phyloP scores from a whole-genome alignment of 1,284 basidiomycete genomes.

The Pyrrhoderma noxium region DNA sequence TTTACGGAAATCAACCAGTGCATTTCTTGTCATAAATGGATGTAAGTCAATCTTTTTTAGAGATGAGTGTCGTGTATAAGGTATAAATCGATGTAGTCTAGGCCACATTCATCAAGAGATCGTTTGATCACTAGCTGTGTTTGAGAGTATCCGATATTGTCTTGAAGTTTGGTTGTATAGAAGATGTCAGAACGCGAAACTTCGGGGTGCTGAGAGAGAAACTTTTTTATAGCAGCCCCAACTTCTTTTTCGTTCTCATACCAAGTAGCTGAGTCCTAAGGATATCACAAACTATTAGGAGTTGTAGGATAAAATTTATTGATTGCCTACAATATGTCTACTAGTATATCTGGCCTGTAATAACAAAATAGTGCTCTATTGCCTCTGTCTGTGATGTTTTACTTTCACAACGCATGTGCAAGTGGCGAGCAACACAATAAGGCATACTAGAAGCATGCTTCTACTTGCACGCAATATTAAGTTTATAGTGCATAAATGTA shows the following conservation, averaged over 20 bases:
- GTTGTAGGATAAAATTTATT: no score
- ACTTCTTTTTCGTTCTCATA: constrained; percentile 64
- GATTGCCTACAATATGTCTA: no score
- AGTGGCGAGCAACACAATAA: no score
- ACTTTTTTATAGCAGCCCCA: constrained; percentile 54
- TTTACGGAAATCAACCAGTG: constrained; percentile 43
- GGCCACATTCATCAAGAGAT: constrained; percentile 46
- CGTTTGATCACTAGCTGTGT: constrained; percentile 44
- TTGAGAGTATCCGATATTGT: constrained; percentile 46
- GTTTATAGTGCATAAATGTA: no score
- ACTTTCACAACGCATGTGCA: no score
- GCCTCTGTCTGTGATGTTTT: no score
- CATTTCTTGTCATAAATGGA: constrained; percentile 46
- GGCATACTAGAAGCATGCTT: no score
- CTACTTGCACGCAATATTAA: no score
- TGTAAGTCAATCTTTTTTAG: constrained; percentile 42
- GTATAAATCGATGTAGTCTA: constrained; percentile 48
- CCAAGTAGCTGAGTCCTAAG: constrained; percentile 54
- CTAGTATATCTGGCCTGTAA: no score
- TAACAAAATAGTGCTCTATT: no score
- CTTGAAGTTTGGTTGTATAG: constrained; percentile 63
- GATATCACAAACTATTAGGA: no score
- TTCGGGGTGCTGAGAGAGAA: constrained; percentile 34
- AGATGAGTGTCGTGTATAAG: constrained; percentile 43
- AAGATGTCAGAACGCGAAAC: constrained; percentile 52